Evolutionary conservation across 164 flowering plant genomes (phyloP), one percentile per base, ranked within the genome.

Genomic region (Tetrastigma voinierianum): DNA sequence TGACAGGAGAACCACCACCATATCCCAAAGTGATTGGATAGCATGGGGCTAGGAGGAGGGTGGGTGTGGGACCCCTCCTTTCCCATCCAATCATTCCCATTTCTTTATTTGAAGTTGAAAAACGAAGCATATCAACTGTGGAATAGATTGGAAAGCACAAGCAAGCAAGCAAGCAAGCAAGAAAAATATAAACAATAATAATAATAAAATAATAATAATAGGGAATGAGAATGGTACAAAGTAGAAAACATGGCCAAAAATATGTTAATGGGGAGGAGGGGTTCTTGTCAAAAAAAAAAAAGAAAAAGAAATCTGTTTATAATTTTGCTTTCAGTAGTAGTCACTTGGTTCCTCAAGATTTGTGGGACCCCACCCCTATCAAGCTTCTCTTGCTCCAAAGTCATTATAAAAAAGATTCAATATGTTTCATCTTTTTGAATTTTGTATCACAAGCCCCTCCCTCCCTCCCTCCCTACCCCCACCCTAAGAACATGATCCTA

Each of bases 361-460:
- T 76, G 76, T 72, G 48, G 74, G 76, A 66, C 69, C 65, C 24
- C 65, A 69, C 24, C 65, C 11, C n/a, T n/a, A 32, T 57, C 51
- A 14, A 61, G 65, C 67, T 69, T 49, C 65, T 45, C 64, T 77
- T 62, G 71, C 75, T 64, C 51, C 40, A 65, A 65, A 74, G 76
- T 74, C 76, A 23, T 62, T 65, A 67, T 54, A 74, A 72, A 74
- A 72, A 68, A 72, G 76, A 78, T 78, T 78, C 82, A 78, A 66
- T 40, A 75, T 78, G 82, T 70, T 65, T 73, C 74, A 62, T 18
- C 65, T 51, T 73, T 73, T 70, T 48, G 52, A 59, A 25, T 21
- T 58, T 48, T 23, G 4, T 58, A 19, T 15, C 46, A 54, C 0
- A 53, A 9, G 45, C 5, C 59, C 24, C 3, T 7, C 40, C 40